Base-by-base conservation (phyloP, 768 basidiomycete genomes). In the Rhodocollybia butyracea region DNA sequence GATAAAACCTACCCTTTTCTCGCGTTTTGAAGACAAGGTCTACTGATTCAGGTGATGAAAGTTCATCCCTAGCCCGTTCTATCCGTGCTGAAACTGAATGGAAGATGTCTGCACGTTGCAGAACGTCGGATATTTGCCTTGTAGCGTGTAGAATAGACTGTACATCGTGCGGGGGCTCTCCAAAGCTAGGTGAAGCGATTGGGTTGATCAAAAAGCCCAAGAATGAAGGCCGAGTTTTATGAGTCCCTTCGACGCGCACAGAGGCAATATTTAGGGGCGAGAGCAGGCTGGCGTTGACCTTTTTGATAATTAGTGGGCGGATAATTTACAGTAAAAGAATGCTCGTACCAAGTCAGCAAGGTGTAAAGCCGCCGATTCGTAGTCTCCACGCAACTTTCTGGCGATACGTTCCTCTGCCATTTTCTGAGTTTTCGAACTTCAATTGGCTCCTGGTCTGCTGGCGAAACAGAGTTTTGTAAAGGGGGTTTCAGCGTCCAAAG, bases 81-180 rank as follows among this genome's bases (percentile, higher is more conserved):
- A 97, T 70, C 30, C 76, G 75, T 1, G 85, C 83, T 7, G 85
- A 77, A 12, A 95, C 77, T 7, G 78, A 63, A 13, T 78, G 72
- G 70, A 95, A 99, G 24, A 97, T 78, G 59, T 89, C 92, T 1
- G 94, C 86, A 50, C 84, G 78, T 19, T 82, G 69, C 12, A 98
- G 79, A 13, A 83, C 70, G 48, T 80, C 77, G 0, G 86, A 80
- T 15, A 98, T 78, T 17, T 76, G 70, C 51, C 89, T 75, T 1
- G 91, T 84, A 4, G 87, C 81, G 47, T 85, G 79, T 5, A 98
- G 73, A 3, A 91, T 84, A 21, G 84, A 74, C 50, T 83, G 83
- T 7, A 98, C 76, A 38, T 53, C 59, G 58, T 40, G 60, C 55
- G 31, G 56, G 38, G 52, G 54, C 26, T 39, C 51, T 38, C 58